Evolutionary conservation across 2,329 filamentous ascomycete species (phyloP).

Genomic region (Trichophaea hybrida): DNA sequence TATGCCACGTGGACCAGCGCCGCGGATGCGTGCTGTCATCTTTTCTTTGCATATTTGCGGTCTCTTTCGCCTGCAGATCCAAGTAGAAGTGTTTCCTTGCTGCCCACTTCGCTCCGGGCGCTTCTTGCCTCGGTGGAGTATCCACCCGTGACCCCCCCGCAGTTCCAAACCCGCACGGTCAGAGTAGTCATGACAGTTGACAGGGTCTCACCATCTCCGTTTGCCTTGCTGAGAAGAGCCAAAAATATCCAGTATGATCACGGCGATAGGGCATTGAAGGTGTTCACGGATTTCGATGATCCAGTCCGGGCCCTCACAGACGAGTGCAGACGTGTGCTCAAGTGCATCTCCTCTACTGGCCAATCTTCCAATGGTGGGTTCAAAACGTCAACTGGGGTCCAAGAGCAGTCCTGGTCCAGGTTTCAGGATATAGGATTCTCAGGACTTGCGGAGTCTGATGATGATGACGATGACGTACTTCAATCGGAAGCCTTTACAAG

Average conservation of each 20-base stretch:
- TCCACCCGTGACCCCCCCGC: slow-evolving; percentile 60
- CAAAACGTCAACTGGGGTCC: slow-evolving; percentile 56
- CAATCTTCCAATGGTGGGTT: slow-evolving; percentile 61
- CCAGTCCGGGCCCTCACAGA: slow-evolving; percentile 78
- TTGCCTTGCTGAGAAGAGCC: slow-evolving; percentile 73
- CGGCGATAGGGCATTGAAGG: slow-evolving; percentile 66
- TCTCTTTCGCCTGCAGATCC: slow-evolving; percentile 65
- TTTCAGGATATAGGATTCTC: slow-evolving; percentile 93
- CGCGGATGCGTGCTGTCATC: slow-evolving; percentile 86
- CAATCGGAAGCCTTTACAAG: slow-evolving; percentile 17
- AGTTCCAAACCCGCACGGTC: slow-evolving; percentile 67
- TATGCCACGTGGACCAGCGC: slow-evolving; percentile 86
- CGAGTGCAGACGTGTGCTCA: slow-evolving; percentile 81
- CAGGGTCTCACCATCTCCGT: slow-evolving; percentile 84
- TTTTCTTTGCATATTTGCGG: slow-evolving; percentile 94
- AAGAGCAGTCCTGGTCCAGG: slow-evolving; percentile 86
- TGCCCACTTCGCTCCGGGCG: slow-evolving; percentile 83
- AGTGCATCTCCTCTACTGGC: slow-evolving; percentile 75
- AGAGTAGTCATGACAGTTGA: slow-evolving; percentile 96
- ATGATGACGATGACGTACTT: slow-evolving; percentile 30
- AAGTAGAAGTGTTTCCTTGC: slow-evolving; percentile 56
- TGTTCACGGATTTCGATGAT: slow-evolving; percentile 79
- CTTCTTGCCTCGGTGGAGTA: slow-evolving; percentile 88
- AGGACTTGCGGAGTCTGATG: slow-evolving; percentile 50
- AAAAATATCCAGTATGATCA: slow-evolving; percentile 94